Conservation (phyloP, 805 yeast genomes). For the Saccharomycopsis amapae region DNA sequence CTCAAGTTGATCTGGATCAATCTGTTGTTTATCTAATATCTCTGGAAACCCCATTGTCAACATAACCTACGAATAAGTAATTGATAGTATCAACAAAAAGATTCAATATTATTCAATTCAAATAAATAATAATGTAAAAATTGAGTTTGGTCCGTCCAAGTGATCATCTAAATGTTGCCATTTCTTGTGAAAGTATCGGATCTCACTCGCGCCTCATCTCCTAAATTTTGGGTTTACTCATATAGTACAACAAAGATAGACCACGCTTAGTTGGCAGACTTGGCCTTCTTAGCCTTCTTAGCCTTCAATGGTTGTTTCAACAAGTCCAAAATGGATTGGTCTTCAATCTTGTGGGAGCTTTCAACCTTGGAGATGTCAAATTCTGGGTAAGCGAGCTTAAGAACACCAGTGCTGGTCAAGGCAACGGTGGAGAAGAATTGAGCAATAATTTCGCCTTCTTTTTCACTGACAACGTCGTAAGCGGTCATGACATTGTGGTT, state of each 20-base stretch:
- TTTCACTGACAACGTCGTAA: constrained; percentile 62
- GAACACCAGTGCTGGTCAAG: constrained; percentile 63
- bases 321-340: constrained; percentile 33
- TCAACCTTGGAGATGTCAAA: constrained; percentile 43
- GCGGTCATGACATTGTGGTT: constrained; percentile 61
- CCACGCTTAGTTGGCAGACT: constrained; percentile 8
- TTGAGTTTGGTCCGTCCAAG: no score
- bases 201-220: no score
- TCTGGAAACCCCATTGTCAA: no score
- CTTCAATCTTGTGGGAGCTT: constrained; percentile 48
- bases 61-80: no score
- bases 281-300: constrained; percentile 16
- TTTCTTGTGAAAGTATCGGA: no score
- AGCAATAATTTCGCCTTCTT: constrained; percentile 58
- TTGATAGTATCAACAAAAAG: no score
- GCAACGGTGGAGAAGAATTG: constrained; percentile 73
- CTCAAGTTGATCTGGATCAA: no score
- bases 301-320: constrained; percentile 21
- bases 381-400: constrained; percentile 52
- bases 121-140: not conserved
- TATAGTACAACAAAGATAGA: not conserved
- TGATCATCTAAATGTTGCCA: no score
- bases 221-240: no score
- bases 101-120: not conserved
- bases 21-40: no score